Conservation (phyloP, 1,284 basidiomycete genomes). For the Mycena citricolor region DNA sequence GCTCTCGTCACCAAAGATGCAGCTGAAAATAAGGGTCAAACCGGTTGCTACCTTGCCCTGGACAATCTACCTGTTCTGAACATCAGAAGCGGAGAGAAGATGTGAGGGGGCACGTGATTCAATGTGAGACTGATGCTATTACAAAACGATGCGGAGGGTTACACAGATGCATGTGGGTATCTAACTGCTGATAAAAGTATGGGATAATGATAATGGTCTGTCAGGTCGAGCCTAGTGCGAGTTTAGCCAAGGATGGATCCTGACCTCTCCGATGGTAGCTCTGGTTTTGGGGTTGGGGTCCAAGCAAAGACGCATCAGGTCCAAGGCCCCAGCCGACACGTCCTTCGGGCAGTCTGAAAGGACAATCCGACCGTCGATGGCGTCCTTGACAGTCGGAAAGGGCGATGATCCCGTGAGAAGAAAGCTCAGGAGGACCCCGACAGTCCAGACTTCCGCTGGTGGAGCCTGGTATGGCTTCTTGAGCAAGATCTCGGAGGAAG, state of each 20-base stretch:
- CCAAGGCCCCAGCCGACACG: conserved; percentile 44
- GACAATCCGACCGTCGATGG: conserved; percentile 52
- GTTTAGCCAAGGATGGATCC: conserved; percentile 74
- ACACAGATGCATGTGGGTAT: conserved; percentile 16
- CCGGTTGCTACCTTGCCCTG: neutral
- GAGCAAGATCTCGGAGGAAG: conserved; percentile 77
- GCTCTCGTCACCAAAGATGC: conserved; percentile 19
- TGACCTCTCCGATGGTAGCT: conserved; percentile 72
- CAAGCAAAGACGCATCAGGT: conserved; percentile 74
- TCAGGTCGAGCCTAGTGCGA: conserved; percentile 5
- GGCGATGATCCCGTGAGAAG: conserved; percentile 85
- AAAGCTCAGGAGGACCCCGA: conserved; percentile 88
- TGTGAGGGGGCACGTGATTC: conserved; percentile 9
- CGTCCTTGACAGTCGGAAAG: conserved; percentile 75
- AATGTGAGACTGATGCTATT: neutral
- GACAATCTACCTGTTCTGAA: conserved; percentile 20
- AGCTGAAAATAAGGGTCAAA: conserved; percentile 3
- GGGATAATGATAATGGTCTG: neutral
- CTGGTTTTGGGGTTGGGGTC: conserved; percentile 68
- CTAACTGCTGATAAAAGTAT: too few relatives aligned
- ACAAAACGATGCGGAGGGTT: conserved; percentile 21
- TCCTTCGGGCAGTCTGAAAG: conserved; percentile 39
- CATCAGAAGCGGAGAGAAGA: conserved; percentile 3
- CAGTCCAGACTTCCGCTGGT: conserved; percentile 87
- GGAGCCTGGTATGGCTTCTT: conserved; percentile 75